Percentiles rank a stretch among this genome's conserved stretches.
Conservation (phyloP, 495 filamentous ascomycete genomes). For the Neurospora terricola region DNA sequence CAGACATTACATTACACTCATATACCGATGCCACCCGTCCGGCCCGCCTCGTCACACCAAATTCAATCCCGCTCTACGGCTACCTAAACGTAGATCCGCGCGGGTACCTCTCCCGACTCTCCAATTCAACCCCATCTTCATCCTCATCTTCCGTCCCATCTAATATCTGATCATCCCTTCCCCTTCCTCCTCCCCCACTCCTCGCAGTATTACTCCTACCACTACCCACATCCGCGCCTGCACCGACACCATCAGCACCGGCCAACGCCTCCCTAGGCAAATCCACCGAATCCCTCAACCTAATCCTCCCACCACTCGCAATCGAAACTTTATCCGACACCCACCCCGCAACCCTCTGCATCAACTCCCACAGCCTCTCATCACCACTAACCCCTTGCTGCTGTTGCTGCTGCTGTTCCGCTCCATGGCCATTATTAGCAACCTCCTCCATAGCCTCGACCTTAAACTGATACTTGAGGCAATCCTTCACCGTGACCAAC, state of each 20-base stretch:
- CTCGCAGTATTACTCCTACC: no score
- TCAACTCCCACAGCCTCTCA: slow-evolving; percentile 59
- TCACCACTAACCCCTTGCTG: slow-evolving; percentile 32
- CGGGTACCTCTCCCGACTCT: slow-evolving; percentile 21
- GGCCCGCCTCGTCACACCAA: background rate
- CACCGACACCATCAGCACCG: background rate
- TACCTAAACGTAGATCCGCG: background rate
- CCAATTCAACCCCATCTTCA: slow-evolving; percentile 54
- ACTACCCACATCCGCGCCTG: slow-evolving; percentile 1
- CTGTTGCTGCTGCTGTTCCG: slow-evolving; percentile 11
- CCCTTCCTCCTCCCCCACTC: slow-evolving; percentile 10
- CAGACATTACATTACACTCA: background rate
- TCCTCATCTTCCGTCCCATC: slow-evolving; percentile 54
- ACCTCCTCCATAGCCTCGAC: slow-evolving; percentile 77
- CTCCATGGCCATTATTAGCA: background rate
- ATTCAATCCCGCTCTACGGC: background rate
- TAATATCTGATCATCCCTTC: slow-evolving; percentile 45
- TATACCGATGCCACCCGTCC: background rate
- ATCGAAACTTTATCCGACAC: slow-evolving; percentile 40
- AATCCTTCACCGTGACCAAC: slow-evolving; percentile 93
- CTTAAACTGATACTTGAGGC: slow-evolving; percentile 95
- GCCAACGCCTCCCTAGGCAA: slow-evolving; percentile 8
- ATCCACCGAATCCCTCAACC: slow-evolving; percentile 27
- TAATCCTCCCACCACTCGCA: slow-evolving; percentile 38
- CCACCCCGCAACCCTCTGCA: slow-evolving; percentile 49